A percentile compares a stretch with the other conserved stretches of the same genome.
These are phyloP conservation scores for Rhododendron williamsianum DNA, from an alignment of 148 eudicot genomes.

Conservation along the genomic window DNA sequence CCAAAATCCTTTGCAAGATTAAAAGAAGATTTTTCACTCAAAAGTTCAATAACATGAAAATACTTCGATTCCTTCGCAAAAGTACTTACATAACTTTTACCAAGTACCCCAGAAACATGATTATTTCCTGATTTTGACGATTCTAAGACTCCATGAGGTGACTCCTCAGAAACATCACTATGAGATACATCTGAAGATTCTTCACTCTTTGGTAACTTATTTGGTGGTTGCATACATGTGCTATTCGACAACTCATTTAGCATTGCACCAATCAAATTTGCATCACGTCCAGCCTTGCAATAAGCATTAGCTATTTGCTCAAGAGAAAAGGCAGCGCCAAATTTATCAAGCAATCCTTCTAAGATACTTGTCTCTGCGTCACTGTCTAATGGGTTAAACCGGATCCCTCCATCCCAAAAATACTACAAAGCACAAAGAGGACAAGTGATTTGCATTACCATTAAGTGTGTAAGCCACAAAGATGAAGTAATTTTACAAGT, in stretches of 20 bases:
- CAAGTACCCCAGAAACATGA: conserved; percentile 23
- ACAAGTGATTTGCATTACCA: neutral
- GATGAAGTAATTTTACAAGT: neutral
- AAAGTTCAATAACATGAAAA: neutral
- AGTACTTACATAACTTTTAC: conserved; percentile 24
- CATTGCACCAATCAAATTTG: conserved; percentile 22
- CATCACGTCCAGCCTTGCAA: conserved; percentile 32
- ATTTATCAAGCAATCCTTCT: conserved; percentile 31
- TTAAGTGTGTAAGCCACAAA: neutral
- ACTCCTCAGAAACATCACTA: conserved; percentile 9
- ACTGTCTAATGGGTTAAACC: neutral
- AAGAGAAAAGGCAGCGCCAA: conserved; percentile 36
- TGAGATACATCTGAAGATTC: conserved; percentile 11
- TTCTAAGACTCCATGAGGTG: conserved; percentile 15
- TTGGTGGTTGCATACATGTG: neutral
- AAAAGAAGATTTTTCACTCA: conserved; percentile 4
- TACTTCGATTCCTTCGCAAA: conserved; percentile 13
- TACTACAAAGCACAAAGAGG: conserved; percentile 8
- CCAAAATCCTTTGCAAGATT: conserved; percentile 7
- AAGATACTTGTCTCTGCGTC: conserved; percentile 30
- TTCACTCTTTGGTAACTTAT: neutral
- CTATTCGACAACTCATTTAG: conserved; percentile 13
- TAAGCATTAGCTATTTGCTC: conserved; percentile 37
- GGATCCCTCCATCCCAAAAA: conserved; percentile 27
- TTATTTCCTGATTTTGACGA: conserved; percentile 9